Conservation (phyloP, 192 early-diverging fungal genomes). For the Backusella australiensis region DNA sequence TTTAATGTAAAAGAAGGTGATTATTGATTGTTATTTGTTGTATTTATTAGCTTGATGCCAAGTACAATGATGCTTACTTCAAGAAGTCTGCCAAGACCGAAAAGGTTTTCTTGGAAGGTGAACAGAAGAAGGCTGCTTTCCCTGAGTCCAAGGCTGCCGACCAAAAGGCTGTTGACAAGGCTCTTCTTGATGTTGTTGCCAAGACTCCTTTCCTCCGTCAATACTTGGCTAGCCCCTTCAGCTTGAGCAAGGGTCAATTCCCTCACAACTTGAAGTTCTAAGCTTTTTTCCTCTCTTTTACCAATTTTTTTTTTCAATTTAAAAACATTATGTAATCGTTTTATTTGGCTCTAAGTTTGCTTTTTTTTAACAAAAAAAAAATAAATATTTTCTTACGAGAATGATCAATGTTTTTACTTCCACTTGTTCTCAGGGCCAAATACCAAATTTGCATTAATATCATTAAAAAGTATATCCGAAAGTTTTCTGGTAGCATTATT, state of each 20-base stretch:
- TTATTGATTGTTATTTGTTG: neutral
- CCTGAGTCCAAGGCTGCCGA: slow-evolving; percentile 77
- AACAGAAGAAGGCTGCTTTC: slow-evolving; percentile 76
- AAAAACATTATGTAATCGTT: neutral
- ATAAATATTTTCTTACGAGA: neutral
- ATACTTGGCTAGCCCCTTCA: slow-evolving; percentile 88
- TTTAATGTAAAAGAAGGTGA: neutral
- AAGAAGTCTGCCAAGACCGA: slow-evolving; percentile 78
- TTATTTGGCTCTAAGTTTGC: neutral
- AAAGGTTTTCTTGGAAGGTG: slow-evolving; percentile 85
- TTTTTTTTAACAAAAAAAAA: neutral
- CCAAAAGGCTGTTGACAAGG: slow-evolving; percentile 92
- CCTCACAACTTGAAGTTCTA: slow-evolving; percentile 97
- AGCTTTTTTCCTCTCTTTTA: slow-evolving; percentile 25
- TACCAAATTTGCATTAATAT: too few species aligned
- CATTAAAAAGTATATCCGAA: too few species aligned
- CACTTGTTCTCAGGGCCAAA: too few species aligned
- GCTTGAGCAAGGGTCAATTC: slow-evolving; percentile 94
- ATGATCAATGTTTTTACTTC: neutral
- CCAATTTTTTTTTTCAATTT: neutral
- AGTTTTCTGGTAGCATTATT: too few species aligned
- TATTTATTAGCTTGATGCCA: slow-evolving; percentile 53
- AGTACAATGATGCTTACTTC: slow-evolving; percentile 96
- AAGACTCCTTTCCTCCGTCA: slow-evolving; percentile 86
- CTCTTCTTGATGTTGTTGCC: slow-evolving; percentile 74